Percentiles rank a stretch among this genome's conserved stretches.
phyloP scores from a whole-genome alignment of 306 rosid genomes.

The Medicago arabica region DNA sequence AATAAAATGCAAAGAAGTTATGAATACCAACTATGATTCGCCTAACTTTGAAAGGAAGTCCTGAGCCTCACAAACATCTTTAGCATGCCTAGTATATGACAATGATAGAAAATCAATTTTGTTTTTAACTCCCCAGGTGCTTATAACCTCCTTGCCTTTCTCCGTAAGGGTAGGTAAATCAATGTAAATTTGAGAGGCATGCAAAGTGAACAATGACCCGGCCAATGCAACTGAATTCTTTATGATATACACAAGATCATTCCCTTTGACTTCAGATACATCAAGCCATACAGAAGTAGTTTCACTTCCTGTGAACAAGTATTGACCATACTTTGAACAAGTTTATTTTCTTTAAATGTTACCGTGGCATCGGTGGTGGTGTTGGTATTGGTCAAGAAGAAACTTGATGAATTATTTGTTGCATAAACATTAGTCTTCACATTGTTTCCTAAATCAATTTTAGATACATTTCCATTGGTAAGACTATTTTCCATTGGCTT shows the following conservation, averaged over 20 bases:
- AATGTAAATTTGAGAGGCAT: constrained; percentile 86
- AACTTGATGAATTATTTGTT: constrained; percentile 47
- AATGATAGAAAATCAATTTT: constrained; percentile 90
- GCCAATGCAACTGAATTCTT: constrained; percentile 92
- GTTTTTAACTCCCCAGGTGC: constrained; percentile 87
- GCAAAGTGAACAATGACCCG: constrained; percentile 92
- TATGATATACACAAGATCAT: constrained; percentile 78
- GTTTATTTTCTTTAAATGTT: constrained; percentile 48
- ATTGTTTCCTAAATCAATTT: constrained; percentile 46
- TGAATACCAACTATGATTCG: too few relatives aligned
- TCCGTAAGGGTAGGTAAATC: constrained; percentile 92
- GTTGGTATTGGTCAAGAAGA: constrained; percentile 50
- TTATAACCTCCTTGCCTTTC: constrained; percentile 87
- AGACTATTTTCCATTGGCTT: constrained; percentile 55
- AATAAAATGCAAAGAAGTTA: too few relatives aligned
- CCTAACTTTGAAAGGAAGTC: too few relatives aligned
- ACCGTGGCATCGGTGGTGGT: constrained; percentile 44
- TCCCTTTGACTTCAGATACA: constrained; percentile 81
- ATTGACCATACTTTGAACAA: too few relatives aligned
- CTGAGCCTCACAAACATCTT: constrained; percentile 89
- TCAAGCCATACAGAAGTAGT: too few relatives aligned
- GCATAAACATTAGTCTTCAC: constrained; percentile 52
- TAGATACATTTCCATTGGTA: constrained; percentile 41
- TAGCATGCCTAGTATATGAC: constrained; percentile 80
- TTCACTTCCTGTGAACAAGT: too few relatives aligned